Conservation (phyloP, 306 rosid genomes). For the Geum urbanum region DNA sequence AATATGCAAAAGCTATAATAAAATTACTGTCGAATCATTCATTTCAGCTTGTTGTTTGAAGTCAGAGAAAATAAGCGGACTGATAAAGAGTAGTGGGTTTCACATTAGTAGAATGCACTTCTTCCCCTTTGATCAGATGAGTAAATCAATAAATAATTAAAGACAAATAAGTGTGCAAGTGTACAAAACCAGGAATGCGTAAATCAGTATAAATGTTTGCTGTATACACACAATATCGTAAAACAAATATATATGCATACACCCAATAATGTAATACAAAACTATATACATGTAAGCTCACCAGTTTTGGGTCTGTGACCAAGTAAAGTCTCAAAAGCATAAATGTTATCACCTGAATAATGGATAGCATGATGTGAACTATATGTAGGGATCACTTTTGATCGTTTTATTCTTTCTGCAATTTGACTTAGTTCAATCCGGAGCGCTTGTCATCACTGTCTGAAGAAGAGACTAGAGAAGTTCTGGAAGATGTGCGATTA, state of each 20-base stretch:
- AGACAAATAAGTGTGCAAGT: neutral
- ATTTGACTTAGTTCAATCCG: constrained; percentile 47
- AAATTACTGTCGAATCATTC: neutral
- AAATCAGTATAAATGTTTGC: neutral
- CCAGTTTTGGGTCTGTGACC: neutral
- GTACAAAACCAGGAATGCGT: neutral
- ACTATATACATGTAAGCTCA: neutral
- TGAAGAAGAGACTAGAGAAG: constrained; percentile 57
- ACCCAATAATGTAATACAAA: neutral
- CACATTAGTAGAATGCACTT: neutral
- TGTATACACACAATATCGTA: neutral
- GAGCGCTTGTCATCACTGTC: constrained; percentile 45
- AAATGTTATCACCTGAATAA: neutral
- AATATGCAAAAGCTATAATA: neutral
- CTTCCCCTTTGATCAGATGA: neutral
- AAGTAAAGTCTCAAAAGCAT: neutral
- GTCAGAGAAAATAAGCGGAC: neutral
- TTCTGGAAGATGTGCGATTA: constrained; percentile 77
- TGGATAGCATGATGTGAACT: neutral
- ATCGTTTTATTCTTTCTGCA: neutral
- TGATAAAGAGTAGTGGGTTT: neutral
- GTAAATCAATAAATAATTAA: neutral
- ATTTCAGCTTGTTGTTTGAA: neutral
- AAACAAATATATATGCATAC: neutral
- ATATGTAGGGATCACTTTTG: constrained; percentile 18